Conservation (phyloP, 176 grass and related monocot genomes). For the Hsuehochloa calcarea region DNA sequence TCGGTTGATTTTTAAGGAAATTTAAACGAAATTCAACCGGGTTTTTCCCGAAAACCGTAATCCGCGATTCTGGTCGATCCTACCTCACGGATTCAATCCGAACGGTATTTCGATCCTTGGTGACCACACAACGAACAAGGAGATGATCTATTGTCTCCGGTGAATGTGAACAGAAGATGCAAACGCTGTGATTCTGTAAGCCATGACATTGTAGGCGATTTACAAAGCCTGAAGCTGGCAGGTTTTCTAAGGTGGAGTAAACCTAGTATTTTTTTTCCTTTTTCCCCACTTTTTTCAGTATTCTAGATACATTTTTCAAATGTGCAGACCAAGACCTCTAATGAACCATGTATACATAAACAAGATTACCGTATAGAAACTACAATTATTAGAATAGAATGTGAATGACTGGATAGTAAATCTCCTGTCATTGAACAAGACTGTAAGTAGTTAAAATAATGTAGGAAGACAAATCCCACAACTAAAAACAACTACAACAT, state of each 20-base stretch:
- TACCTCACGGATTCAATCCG: no score
- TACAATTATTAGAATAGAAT: background rate
- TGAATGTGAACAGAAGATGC: no score
- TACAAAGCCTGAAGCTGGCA: background rate
- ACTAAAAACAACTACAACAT: background rate
- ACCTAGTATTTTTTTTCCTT: background rate
- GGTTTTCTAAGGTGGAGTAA: background rate
- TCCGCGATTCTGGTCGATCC: no score
- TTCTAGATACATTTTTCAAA: background rate
- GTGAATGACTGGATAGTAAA: background rate
- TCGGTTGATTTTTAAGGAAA: no score
- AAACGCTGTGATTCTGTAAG: no score
- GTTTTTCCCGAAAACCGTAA: no score
- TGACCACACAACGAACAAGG: no score
- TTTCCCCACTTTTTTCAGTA: background rate
- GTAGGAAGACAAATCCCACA: background rate
- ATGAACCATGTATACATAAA: background rate
- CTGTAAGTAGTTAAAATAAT: background rate
- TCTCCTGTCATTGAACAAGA: background rate
- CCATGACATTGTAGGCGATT: no score
- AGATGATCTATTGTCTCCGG: no score
- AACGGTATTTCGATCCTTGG: no score
- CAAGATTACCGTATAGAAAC: background rate
- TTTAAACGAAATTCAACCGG: no score
- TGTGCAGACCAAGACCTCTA: background rate